Evolutionary conservation across 495 filamentous ascomycete species (phyloP).

Genomic region (Pyronema domesticum): DNA sequence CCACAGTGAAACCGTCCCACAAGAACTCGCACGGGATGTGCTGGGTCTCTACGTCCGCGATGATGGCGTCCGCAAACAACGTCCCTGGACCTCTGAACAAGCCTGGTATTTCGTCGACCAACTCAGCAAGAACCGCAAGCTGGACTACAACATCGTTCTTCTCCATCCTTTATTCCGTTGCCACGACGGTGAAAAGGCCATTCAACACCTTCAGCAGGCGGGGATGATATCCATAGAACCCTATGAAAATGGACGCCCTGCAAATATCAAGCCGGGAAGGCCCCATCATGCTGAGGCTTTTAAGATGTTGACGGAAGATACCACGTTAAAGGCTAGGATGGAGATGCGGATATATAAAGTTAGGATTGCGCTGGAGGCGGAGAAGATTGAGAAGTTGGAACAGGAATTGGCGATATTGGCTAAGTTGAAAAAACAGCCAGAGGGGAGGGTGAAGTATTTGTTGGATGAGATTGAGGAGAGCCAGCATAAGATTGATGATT

Average conservation of each 20-base stretch:
- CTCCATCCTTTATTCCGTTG: conserved; percentile 56
- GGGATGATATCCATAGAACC: conserved; percentile 72
- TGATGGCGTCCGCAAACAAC: conserved; percentile 17
- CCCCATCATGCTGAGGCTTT: conserved; percentile 82
- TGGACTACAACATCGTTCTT: conserved; percentile 61
- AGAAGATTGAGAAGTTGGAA: conserved; percentile 60
- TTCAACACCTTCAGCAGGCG: conserved; percentile 66
- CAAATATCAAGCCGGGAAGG: conserved; percentile 55
- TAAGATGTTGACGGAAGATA: conserved; percentile 46
- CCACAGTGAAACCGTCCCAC: conserved; percentile 3
- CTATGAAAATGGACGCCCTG: conserved; percentile 51
- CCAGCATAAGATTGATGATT: conserved; percentile 56
- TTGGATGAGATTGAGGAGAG: conserved; percentile 50
- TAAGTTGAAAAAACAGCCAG: conserved; percentile 46
- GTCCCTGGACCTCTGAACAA: conserved; percentile 60
- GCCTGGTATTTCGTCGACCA: conserved; percentile 74
- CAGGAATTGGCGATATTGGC: conserved; percentile 52
- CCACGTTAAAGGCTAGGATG: conserved; percentile 50
- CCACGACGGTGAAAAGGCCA: conserved; percentile 44
- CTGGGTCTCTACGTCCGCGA: too few relatives aligned
- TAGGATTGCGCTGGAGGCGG: conserved; percentile 53
- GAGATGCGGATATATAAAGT: conserved; percentile 54
- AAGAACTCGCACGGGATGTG: too few relatives aligned
- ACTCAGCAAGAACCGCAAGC: conserved; percentile 39
- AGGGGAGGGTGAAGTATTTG: conserved; percentile 47